These are phyloP conservation scores for Dillenia turbinata DNA, from an alignment of 164 flowering plant species.

Conservation along the genomic window DNA sequence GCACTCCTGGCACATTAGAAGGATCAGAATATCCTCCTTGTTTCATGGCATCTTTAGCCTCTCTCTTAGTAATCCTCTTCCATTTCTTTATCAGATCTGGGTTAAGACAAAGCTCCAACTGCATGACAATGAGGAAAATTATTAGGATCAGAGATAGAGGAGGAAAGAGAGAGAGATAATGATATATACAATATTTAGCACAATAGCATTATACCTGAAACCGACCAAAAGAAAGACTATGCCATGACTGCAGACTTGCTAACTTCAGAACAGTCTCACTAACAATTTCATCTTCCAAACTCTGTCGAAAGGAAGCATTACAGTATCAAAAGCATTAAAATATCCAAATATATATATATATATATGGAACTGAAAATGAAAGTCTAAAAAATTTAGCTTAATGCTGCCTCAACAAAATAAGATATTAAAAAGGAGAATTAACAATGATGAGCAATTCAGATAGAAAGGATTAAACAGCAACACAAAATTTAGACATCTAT, in stretches of 20 bases:
- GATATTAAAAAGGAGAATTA: too few relatives aligned
- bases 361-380: too few relatives aligned
- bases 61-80: slow-evolving; percentile 69
- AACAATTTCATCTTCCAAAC: slow-evolving; percentile 96
- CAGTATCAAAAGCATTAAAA: too few relatives aligned
- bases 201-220: slow-evolving; percentile 54
- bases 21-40: slow-evolving; percentile 61
- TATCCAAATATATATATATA: too few relatives aligned
- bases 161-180: too few relatives aligned
- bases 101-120: slow-evolving; percentile 90
- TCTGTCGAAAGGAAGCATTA: slow-evolving; percentile 36
- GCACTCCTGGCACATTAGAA: slow-evolving; percentile 54
- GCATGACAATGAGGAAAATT: slow-evolving; percentile 1
- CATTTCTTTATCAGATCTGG: slow-evolving; percentile 74
- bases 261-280: slow-evolving; percentile 70
- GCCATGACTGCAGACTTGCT: slow-evolving; percentile 81
- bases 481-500: too few relatives aligned
- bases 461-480: too few relatives aligned
- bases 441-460: too few relatives aligned
- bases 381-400: too few relatives aligned
- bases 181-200: too few relatives aligned
- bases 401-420: too few relatives aligned
- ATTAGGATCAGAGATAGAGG: neutral
- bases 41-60: slow-evolving; percentile 59
- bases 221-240: slow-evolving; percentile 83